These are phyloP conservation scores for Talaromyces sp. DNA, from an alignment of 2,329 filamentous ascomycete species.

Conservation along the genomic window DNA sequence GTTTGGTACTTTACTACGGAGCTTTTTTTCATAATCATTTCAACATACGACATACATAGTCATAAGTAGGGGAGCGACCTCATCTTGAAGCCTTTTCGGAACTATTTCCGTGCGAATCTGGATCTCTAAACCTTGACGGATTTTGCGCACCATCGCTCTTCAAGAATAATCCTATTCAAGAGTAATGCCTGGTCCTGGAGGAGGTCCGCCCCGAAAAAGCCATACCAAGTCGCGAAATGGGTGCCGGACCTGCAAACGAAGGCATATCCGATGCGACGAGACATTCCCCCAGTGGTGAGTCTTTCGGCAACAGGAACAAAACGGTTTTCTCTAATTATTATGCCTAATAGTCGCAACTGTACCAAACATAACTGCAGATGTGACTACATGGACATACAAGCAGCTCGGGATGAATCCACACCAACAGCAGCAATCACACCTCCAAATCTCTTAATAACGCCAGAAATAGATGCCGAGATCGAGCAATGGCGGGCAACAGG, in stretches of 20 bases:
- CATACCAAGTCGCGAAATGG: slow-evolving; percentile 99
- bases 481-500: slow-evolving; percentile 81
- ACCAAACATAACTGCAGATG: slow-evolving; percentile 98
- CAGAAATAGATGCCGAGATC: slow-evolving; percentile 77
- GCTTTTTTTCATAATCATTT: background rate
- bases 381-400: slow-evolving; percentile 88
- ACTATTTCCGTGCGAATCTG: background rate
- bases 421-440: slow-evolving; percentile 44
- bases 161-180: background rate
- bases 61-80: background rate
- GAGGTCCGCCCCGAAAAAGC: slow-evolving; percentile 84
- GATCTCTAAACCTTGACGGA: background rate
- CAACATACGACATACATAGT: background rate
- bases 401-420: slow-evolving; percentile 55
- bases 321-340: background rate
- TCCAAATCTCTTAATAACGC: slow-evolving; percentile 75
- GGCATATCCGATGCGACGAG: slow-evolving; percentile 97
- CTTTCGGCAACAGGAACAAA: background rate
- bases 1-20: background rate
- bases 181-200: slow-evolving; percentile 84
- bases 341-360: slow-evolving; percentile 75
- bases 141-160: background rate
- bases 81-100: background rate
- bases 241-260: slow-evolving; percentile 95
- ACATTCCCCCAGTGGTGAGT: slow-evolving; percentile 90